Evolutionary conservation across 768 basidiomycete genomes (phyloP), one percentile per base, ranked within the genome.

Genomic region (Panellus pusillus): DNA sequence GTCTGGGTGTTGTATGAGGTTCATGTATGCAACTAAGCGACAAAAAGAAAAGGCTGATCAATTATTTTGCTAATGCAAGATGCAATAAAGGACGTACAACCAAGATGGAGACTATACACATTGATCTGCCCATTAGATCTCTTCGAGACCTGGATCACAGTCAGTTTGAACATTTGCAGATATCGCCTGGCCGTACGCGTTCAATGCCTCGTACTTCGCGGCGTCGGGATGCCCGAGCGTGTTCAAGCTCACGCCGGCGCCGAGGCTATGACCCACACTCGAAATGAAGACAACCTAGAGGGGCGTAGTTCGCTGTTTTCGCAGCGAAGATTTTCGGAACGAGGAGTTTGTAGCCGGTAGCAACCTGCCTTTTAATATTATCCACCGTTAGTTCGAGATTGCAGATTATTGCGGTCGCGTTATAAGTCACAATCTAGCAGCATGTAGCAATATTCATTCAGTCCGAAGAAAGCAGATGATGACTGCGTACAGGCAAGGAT

Each of bases 231-330:
- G 9, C 2, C 32, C 32, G 32, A 35, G 32, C 14, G 32, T 35
- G 8, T 35, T n/a, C n/a, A n/a, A n/a, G n/a, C n/a, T n/a, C n/a
- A n/a, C n/a, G n/a, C n/a, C n/a, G 28, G 24, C n/a, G 17, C 52
- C 17, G 27, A 24, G 37, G 2, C 9, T 11, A 20, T 54, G 52
- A 1, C n/a, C 52, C 0, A 6, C 12, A 32, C 40, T 43, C 17
- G 52, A 47, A 3, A 53, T 24, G 13, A 54, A 54, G 0, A 54
- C 35, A 1, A 53, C 45, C 3, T 46, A n/a, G 46, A 7, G 52
- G 41, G n/a, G n/a, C 43, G 14, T 44, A 43, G 20, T n/a, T n/a
- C 7, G 18, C 11, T 3, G 52, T 29, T 8, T 27, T 12, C 3
- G 52, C 2, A 0, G 45, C 32, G 14, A 54, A 31, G 12, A 48